Base-by-base conservation (phyloP, 139 green algal species). In the Edaphochlamys debaryana region DNA sequence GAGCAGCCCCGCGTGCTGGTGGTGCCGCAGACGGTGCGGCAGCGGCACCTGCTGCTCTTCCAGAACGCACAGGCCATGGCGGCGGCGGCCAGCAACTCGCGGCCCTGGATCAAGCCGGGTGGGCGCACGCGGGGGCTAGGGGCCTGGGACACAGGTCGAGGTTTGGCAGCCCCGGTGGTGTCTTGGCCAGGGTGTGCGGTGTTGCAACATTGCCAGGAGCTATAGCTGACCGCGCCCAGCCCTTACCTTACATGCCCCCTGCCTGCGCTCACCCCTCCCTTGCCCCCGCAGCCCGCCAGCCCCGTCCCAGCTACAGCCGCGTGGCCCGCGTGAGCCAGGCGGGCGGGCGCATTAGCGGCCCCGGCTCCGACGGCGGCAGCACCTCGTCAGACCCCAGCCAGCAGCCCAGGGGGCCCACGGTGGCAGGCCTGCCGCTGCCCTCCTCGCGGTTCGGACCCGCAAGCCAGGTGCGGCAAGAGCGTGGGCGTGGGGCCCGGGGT, bases 41-140 rank as follows among this genome's bases (percentile, higher is more conserved):
- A 70, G 60, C 58, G 74, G 9, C 74, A 81, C 38, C 15, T 81
- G 56, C 40, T 71, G 40, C 40, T 81, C 29, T 81, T 81, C 38
- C 38, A 67, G 60, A 81, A 71, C 40, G 60, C 74, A 4, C 58
- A 63, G 41, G 30, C 40, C 40, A 70, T 72, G 60, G 74, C 67
- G 60, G 60, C 58, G 29, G 58, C 74, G 17, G 74, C 58, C 27
- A 50, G 34, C 60, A 42, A 62, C 60, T 45, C 74, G n/a, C 40
- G 74, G 41, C 58, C 74, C 17, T 81, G 74, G 74, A n/a, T 62
- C 40, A 81, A 62, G 40, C 60, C 74, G 37, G 60, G 74, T 81
- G 32, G 17, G 74, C 67, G 34, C 1, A 34, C 6, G 41, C 2
- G 40, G 68, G 25, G 66, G 34, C n/a, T 34, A 36, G 30, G 66